Evolutionary conservation across 768 basidiomycete genomes (phyloP), one percentile per base, ranked within the genome.

Genomic region (Cytidiella melzeri): DNA sequence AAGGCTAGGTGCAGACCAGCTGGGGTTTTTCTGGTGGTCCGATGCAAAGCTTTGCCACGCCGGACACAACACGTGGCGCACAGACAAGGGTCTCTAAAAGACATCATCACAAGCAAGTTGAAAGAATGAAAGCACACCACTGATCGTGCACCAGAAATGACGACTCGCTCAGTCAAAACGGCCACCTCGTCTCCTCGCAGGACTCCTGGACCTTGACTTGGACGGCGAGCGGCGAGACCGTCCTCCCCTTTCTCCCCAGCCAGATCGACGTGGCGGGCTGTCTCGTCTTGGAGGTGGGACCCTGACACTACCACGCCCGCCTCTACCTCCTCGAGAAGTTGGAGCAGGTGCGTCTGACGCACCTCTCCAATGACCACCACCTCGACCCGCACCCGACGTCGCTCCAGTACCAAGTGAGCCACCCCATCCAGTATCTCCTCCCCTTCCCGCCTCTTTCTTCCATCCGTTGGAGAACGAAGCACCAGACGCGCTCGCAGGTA

Each of bases 301-400:
- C 42, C 71, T 64, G 41, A 74, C 58, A n/a, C 76, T 74, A 13
- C 50, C 57, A 30, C 66, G 67, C 15, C 68, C 63, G 4, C 73
- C 72, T 3, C 76, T 72, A 2, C 76, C 68, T 3, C 73, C 67
- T 27, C 77, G 70, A 27, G 77, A 68, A 24, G 70, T 70, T 27
- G 72, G 46, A n/a, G 64, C 52, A 5, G 65, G 70, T 1, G 70
- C 70, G 56, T 80, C 75, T 1, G 86, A 84, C 13, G 74, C 81
- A 0, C 86, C 87, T 38, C 87, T 73, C 84, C 85, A 88, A 64
- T 87, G 84, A 1, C 85, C 84, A 36, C 67, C 68, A 19, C 62
- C 66, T 1, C 81, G 79, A 40, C 81, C 79, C 9, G 78, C 73
- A 71, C 65, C 65, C n/a, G n/a, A n/a, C n/a, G n/a, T n/a, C 28